Percentiles rank a stretch among this genome's conserved stretches.
phyloP scores from a whole-genome alignment of 306 rosid species.

The Prunus dulcis region DNA sequence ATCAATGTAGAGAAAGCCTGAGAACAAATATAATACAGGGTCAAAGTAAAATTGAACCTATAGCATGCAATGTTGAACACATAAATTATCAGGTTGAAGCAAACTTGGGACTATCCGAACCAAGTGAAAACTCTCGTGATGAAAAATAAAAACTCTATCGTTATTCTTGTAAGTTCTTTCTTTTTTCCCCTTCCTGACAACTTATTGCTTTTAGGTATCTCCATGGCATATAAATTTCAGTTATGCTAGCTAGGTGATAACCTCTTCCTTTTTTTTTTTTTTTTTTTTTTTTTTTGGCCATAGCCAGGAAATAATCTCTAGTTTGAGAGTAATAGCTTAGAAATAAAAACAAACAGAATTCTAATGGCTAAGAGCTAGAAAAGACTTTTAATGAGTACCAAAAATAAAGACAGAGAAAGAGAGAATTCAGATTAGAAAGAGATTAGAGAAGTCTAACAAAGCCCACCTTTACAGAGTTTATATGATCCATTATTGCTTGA shows the following conservation, averaged over 20 bases:
- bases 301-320: too few relatives aligned
- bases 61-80: not conserved
- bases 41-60: not conserved
- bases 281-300: too few relatives aligned
- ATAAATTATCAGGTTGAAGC: too few relatives aligned
- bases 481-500: constrained; percentile 57
- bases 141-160: not conserved
- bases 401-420: not conserved
- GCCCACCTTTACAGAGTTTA: constrained; percentile 72
- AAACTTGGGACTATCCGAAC: not conserved
- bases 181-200: not conserved
- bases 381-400: not conserved
- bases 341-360: not conserved
- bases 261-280: too few relatives aligned
- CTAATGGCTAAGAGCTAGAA: not conserved
- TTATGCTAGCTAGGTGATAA: not conserved
- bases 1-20: not conserved
- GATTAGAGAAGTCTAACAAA: not conserved
- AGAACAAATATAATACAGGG: not conserved
- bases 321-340: not conserved
- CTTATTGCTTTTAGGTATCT: not conserved
- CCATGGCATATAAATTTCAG: not conserved
- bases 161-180: not conserved
- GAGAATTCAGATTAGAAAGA: not conserved
- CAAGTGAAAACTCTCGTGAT: not conserved